Percentiles rank a stretch among this genome's conserved stretches.
phyloP scores from a whole-genome alignment of 768 basidiomycete genomes.

The Hemileccinum impolitum region DNA sequence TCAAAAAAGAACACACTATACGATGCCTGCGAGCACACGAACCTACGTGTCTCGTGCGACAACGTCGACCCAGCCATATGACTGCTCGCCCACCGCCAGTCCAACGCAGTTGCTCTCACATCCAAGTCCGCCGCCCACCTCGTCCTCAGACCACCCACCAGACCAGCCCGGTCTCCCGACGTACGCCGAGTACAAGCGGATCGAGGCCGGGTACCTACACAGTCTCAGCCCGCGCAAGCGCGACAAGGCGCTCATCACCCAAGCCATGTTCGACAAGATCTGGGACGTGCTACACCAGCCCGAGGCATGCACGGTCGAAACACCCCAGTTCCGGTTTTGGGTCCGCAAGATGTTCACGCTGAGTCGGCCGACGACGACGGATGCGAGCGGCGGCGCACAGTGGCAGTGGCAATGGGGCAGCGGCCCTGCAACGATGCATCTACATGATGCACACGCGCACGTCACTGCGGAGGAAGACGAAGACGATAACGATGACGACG shows the following conservation, averaged over 20 bases:
- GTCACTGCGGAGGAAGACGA: background rate
- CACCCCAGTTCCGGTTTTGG: conserved; percentile 79
- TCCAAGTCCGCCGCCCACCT: background rate
- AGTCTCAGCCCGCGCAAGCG: conserved; percentile 55
- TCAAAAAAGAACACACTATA: too few species aligned
- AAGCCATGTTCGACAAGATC: conserved; percentile 66
- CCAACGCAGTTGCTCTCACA: background rate
- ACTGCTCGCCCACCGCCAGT: conserved; percentile 14
- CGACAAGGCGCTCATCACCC: conserved; percentile 72
- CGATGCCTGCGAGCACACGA: conserved; percentile 24
- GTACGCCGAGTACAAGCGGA: conserved; percentile 53
- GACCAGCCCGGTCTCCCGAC: conserved; percentile 55
- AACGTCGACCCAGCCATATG: conserved; percentile 20
- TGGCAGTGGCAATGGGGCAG: too few species aligned
- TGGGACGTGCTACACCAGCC: conserved; percentile 63
- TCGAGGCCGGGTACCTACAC: conserved; percentile 56
- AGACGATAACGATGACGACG: background rate
- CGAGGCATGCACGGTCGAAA: conserved; percentile 41
- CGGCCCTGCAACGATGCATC: too few species aligned
- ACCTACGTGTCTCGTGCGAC: conserved; percentile 3
- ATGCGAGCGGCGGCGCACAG: too few species aligned
- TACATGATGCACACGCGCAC: background rate
- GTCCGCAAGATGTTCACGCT: conserved; percentile 76
- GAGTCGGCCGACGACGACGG: conserved; percentile 23
- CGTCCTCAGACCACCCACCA: background rate